Percentiles rank a stretch among this genome's conserved stretches.
These are phyloP conservation scores for Zygosaccharomyces pseudorouxii DNA, from an alignment of 805 yeast genomes.

Conservation along the genomic window DNA sequence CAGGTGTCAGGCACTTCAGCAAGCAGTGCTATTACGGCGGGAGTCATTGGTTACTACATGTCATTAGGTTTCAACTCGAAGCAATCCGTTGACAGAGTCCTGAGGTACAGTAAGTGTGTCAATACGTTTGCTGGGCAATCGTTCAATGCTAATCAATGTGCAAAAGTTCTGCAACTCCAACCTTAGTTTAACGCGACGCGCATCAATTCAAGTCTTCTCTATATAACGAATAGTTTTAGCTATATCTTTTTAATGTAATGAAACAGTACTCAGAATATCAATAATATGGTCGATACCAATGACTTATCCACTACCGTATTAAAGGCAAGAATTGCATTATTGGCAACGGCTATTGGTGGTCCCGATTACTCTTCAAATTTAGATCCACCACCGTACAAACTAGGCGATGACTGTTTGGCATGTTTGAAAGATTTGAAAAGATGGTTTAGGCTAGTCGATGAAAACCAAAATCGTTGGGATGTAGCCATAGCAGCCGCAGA, in stretches of 20 bases:
- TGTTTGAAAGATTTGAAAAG: constrained; percentile 83
- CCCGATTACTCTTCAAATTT: constrained; percentile 56
- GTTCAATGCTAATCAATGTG: background rate
- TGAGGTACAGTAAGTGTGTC: background rate
- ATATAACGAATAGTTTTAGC: constrained; percentile 1
- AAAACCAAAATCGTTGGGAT: constrained; percentile 59
- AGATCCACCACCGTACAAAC: constrained; percentile 54
- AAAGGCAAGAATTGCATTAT: constrained; percentile 69
- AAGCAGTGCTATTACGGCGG: constrained; percentile 45
- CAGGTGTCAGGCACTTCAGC: constrained; percentile 47
- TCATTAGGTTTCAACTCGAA: constrained; percentile 37
- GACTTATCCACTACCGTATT: constrained; percentile 34
- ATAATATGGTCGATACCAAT: background rate
- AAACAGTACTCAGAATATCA: no score
- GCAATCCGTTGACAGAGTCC: constrained; percentile 33
- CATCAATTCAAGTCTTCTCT: background rate
- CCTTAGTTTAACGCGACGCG: constrained; percentile 5
- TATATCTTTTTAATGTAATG: background rate
- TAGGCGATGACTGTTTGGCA: constrained; percentile 75
- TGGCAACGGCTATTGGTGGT: constrained; percentile 90
- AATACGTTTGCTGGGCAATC: constrained; percentile 4
- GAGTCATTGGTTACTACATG: constrained; percentile 43
- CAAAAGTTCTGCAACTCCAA: constrained; percentile 8
- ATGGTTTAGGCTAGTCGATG: constrained; percentile 86
- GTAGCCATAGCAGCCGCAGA: constrained; percentile 88